These are phyloP conservation scores for Panicum hallii DNA, from an alignment of 202 grass and related monocot genomes.

Conservation along the genomic window DNA sequence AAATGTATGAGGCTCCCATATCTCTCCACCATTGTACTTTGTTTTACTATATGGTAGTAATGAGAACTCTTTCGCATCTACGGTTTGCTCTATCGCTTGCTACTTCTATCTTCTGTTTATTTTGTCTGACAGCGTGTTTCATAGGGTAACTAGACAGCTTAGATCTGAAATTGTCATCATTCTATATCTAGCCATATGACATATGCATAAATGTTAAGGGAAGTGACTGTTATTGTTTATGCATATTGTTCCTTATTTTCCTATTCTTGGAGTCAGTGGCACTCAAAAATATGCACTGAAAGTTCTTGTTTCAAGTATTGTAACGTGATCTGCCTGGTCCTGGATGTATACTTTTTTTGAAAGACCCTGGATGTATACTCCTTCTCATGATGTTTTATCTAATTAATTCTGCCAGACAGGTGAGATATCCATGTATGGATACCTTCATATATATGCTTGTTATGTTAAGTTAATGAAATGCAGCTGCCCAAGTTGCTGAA, in stretches of 20 bases:
- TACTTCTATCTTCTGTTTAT: not conserved
- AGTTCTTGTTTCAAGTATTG: not conserved
- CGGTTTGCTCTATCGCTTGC: not conserved
- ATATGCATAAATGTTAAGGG: too few relatives aligned
- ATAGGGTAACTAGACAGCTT: not conserved
- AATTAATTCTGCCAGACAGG: not conserved
- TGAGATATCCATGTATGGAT: not conserved
- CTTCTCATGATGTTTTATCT: not conserved
- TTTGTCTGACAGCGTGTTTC: not conserved
- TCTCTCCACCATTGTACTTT: not conserved
- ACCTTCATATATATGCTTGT: too few relatives aligned
- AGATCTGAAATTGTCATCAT: not conserved
- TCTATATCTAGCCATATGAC: not conserved
- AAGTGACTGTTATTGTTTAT: not conserved
- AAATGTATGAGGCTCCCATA: not conserved
- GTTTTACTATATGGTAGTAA: not conserved
- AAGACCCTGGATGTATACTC: not conserved
- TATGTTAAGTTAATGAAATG: too few relatives aligned
- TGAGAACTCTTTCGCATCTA: not conserved
- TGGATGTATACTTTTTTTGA: not conserved
- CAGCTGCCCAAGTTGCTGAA: not conserved
- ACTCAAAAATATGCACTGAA: slow-evolving; percentile 6
- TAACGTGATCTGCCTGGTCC: too few relatives aligned
- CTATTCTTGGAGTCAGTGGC: not conserved
- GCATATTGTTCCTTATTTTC: not conserved